Conservation (phyloP, 2,329 filamentous ascomycete genomes). For the Penicillium paneum region DNA sequence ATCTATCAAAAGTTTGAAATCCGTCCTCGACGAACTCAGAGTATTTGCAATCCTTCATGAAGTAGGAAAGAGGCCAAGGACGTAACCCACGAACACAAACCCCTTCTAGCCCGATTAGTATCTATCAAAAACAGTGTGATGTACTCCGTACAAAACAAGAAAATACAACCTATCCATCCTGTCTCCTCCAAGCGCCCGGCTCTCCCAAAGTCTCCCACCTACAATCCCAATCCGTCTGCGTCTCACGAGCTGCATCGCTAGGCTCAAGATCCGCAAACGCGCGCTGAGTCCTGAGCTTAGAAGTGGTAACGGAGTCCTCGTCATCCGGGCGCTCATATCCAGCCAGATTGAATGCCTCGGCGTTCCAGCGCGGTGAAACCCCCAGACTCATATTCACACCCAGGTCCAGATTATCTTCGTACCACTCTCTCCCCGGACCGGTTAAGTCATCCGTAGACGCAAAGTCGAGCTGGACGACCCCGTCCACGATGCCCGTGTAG, state of each 20-base stretch:
- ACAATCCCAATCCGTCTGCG: constrained; percentile 37
- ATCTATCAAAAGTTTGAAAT: constrained; percentile 17
- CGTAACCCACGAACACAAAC: not conserved
- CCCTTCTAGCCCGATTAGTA: not conserved
- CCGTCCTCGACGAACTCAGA: not conserved
- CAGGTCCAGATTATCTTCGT: constrained; percentile 30
- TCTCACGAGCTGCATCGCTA: constrained; percentile 21
- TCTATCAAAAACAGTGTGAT: not conserved
- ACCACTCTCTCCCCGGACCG: constrained; percentile 32
- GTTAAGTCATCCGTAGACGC: constrained; percentile 43
- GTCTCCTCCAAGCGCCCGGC: constrained; percentile 31
- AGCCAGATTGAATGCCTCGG: constrained; percentile 37
- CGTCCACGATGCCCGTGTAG: constrained; percentile 45
- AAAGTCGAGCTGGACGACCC: constrained; percentile 45
- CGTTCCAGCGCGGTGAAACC: constrained; percentile 1
- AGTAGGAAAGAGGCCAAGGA: not conserved
- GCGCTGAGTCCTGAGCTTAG: constrained; percentile 37
- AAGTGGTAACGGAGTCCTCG: constrained; percentile 30
- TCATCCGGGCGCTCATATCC: constrained; percentile 45
- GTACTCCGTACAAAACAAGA: not conserved
- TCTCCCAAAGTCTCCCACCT: constrained; percentile 35
- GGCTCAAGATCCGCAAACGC: constrained; percentile 24
- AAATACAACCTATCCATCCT: constrained; percentile 5
- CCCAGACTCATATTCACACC: constrained; percentile 18
- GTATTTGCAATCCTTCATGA: not conserved